These are phyloP conservation scores for Tolypocladium amazonense DNA, from an alignment of 2,329 filamentous ascomycete genomes.

Conservation along the genomic window DNA sequence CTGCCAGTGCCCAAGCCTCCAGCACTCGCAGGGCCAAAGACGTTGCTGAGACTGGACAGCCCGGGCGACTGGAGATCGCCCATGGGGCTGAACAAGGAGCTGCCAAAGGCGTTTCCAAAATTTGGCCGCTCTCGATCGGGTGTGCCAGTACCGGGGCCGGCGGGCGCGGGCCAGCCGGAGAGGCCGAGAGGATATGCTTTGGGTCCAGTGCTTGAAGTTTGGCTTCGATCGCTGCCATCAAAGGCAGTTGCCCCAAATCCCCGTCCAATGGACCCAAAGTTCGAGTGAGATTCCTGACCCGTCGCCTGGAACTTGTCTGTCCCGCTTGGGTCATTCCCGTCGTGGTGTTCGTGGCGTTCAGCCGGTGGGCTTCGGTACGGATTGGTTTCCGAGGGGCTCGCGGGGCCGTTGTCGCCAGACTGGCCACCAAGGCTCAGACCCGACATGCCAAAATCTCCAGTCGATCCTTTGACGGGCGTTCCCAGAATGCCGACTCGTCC, in stretches of 20 bases:
- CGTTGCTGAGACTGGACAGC: slow-evolving; percentile 53
- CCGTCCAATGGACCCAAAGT: slow-evolving; percentile 44
- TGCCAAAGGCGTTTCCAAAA: slow-evolving; percentile 57
- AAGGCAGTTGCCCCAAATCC: slow-evolving; percentile 40
- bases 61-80: slow-evolving; percentile 70
- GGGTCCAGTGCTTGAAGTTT: slow-evolving; percentile 79
- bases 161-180: slow-evolving; percentile 49
- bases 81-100: slow-evolving; percentile 67
- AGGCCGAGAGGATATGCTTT: slow-evolving; percentile 61
- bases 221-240: slow-evolving; percentile 78
- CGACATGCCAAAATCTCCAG: slow-evolving; percentile 52
- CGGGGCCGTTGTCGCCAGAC: slow-evolving; percentile 53
- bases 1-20: slow-evolving; percentile 49
- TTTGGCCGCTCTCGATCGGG: slow-evolving; percentile 54
- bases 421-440: slow-evolving; percentile 47
- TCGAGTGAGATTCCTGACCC: slow-evolving; percentile 25
- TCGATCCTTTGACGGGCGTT: slow-evolving; percentile 42
- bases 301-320: slow-evolving; percentile 36
- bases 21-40: slow-evolving; percentile 56
- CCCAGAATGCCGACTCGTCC: slow-evolving; percentile 34
- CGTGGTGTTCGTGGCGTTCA: slow-evolving; percentile 58
- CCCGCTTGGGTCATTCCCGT: slow-evolving; percentile 43
- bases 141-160: slow-evolving; percentile 48
- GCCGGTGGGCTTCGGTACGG: slow-evolving; percentile 87
- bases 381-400: slow-evolving; percentile 91